Base-by-base conservation (phyloP, 495 filamentous ascomycete genomes). In the Penicillium fimorum region DNA sequence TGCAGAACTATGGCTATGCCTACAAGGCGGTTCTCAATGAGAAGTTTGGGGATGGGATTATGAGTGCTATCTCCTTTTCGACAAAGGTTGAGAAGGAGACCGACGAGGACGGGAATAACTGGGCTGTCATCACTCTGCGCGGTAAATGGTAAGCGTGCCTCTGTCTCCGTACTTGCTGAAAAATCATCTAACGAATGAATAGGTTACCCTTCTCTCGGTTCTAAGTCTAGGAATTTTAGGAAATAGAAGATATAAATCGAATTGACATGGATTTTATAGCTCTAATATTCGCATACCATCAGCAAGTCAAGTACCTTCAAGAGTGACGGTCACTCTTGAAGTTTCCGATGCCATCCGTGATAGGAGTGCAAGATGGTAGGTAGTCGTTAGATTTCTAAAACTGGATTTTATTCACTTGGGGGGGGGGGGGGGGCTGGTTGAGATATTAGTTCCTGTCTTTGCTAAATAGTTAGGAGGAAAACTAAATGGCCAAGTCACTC, bases 31-130 rank as follows among this genome's bases (percentile, higher is more conserved):
- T 98, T 9, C 70, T 98, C 70, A 98, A 98, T 67, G 94, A 98
- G 83, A 98, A 96, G 78, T 97, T 98, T 75, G 94, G 94, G 0
- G 94, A 98, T 73, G 94, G 94, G 0, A 98, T 98, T 65, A 97
- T 98, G 94, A 96, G 91, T 66, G 94, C 93, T 0, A 96, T 98
- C 68, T 83, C 86, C 7, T 98, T 98, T 68, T 87, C 84, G 38
- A 95, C 92, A 1, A 92, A 91, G 72, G 90, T 98, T 13, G 91
- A 97, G 76, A 97, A 96, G 82, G 94, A 98, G 83, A 84, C 84
- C 8, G 94, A 97, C 74, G 80, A 84, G 52, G 80, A 89, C 64
- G 92, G 92, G 17, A 85, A 82, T 59, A 77, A 79, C 40, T 96
- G 92, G 92, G 94, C 87, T 15, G 84, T 92, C 47, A 98, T 98